These are phyloP conservation scores for Chlorella sp. DNA, from an alignment of 139 green algal genomes.

Conservation along the genomic window DNA sequence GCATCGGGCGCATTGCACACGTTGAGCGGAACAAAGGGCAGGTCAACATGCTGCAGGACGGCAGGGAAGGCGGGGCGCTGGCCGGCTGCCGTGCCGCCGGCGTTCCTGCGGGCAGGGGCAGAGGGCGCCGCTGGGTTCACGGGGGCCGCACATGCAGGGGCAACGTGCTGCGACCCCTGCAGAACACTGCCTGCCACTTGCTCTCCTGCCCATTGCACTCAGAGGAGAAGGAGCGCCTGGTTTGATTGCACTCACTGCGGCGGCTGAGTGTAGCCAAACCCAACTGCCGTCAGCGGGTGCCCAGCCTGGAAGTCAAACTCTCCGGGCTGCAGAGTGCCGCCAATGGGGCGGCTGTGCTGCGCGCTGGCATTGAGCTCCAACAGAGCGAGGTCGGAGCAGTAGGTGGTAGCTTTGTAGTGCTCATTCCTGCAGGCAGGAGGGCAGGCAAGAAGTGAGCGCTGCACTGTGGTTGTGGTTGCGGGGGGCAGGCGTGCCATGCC, in stretches of 20 bases:
- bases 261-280: background rate
- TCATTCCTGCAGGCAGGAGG: background rate
- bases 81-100: too few relatives aligned
- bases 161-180: too few relatives aligned
- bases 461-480: too few relatives aligned
- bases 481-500: background rate
- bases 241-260: too few relatives aligned
- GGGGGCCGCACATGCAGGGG: too few relatives aligned
- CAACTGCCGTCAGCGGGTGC: background rate
- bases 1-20: background rate
- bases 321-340: background rate
- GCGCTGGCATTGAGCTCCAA: slow-evolving; percentile 13
- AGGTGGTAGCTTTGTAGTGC: background rate
- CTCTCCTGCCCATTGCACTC: too few relatives aligned
- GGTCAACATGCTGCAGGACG: background rate
- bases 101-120: too few relatives aligned
- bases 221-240: too few relatives aligned
- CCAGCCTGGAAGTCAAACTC: background rate
- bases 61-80: background rate
- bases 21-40: background rate
- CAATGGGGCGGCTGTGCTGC: background rate
- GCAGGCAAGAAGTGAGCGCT: background rate
- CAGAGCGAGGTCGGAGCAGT: background rate
- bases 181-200: too few relatives aligned
- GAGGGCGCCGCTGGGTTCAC: too few relatives aligned